These are phyloP conservation scores for Cladosporium austrohemisphaericum DNA, from an alignment of 2,329 filamentous ascomycete genomes.

Conservation along the genomic window DNA sequence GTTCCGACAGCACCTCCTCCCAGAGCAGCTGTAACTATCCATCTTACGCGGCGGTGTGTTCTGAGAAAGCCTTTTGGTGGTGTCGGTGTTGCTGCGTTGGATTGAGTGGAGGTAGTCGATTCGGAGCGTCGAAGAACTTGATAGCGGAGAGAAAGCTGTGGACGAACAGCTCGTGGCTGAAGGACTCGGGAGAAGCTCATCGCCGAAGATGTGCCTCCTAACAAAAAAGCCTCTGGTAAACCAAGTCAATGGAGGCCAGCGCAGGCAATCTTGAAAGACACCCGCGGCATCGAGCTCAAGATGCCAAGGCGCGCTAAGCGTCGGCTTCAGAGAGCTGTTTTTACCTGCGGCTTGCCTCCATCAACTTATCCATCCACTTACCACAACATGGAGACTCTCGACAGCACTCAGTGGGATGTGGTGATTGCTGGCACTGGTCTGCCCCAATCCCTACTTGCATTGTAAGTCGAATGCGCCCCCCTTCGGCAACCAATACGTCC, in stretches of 20 bases:
- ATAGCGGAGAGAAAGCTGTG: constrained; percentile 27
- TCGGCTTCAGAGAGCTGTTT: no score
- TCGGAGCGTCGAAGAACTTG: constrained; percentile 19
- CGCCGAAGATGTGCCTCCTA: neutral
- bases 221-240: no score
- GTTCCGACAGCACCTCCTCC: constrained; percentile 39
- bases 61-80: constrained; percentile 11
- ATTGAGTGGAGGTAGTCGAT: constrained; percentile 11
- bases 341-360: no score
- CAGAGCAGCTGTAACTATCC: constrained; percentile 36
- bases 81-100: constrained; percentile 1
- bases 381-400: constrained; percentile 45
- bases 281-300: no score
- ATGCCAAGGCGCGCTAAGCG: no score
- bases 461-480: constrained; percentile 40
- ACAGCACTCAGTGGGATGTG: constrained; percentile 50
- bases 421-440: constrained; percentile 52
- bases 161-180: constrained; percentile 19
- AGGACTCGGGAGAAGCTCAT: constrained; percentile 16
- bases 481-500: constrained; percentile 16
- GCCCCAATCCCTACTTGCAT: constrained; percentile 51
- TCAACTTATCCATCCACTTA: neutral
- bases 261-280: no score
- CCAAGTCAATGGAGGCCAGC: no score
- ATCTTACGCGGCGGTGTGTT: constrained; percentile 19